phyloP scores from a whole-genome alignment of 208 protist genomes.

The Blastocrithidia nonstop region DNA sequence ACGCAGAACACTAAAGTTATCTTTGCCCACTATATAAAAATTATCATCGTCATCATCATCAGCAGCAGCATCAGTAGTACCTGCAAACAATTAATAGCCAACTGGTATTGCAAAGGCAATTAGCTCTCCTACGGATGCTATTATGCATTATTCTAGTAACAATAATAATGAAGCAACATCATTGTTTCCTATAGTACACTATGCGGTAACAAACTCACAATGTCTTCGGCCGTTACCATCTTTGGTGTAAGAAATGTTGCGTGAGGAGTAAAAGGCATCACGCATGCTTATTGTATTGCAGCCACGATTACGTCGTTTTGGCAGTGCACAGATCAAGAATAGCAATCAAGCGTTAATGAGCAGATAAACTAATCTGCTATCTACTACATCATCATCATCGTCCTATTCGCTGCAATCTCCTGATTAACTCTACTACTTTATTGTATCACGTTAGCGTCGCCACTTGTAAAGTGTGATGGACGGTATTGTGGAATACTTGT shows the following conservation, averaged over 20 bases:
- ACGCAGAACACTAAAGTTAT: no score
- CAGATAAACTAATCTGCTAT: neutral
- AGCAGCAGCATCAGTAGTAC: neutral
- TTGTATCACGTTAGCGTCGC: constrained; percentile 51
- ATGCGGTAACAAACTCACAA: constrained; percentile 2
- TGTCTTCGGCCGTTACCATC: constrained; percentile 24
- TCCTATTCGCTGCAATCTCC: neutral
- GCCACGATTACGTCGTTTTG: constrained; percentile 43
- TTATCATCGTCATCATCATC: no score
- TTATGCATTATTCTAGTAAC: no score
- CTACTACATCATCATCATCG: neutral
- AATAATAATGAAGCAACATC: no score
- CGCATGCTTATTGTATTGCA: constrained; percentile 71
- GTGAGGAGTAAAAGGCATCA: constrained; percentile 47
- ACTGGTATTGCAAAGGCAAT: no score
- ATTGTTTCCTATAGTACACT: neutral
- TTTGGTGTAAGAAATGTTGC: constrained; percentile 32
- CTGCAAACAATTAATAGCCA: neutral
- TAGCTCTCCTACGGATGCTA: no score
- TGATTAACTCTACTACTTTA: constrained; percentile 43
- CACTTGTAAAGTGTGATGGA: constrained; percentile 53
- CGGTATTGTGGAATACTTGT: constrained; percentile 34
- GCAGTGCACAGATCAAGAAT: no score
- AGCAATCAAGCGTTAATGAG: neutral
- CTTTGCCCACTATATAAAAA: no score